A percentile compares a stretch with the other conserved stretches of the same genome.
Conservation (phyloP, 208 protist genomes). For the Wallacemonas sp. region DNA sequence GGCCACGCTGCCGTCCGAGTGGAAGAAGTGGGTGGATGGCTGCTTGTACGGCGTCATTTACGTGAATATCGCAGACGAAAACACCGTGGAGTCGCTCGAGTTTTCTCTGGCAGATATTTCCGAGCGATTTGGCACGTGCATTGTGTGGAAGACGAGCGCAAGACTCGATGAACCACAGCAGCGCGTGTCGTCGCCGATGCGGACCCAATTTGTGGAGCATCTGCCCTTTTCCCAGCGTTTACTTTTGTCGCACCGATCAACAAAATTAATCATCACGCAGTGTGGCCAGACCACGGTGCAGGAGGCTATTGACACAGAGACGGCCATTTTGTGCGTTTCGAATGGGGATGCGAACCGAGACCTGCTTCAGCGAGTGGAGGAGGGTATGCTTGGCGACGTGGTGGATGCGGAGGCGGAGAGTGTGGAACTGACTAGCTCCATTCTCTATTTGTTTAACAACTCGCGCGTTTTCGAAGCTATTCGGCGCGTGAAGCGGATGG, state of each 20-base stretch:
- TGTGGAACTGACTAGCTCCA: conserved; percentile 2
- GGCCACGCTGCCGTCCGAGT: conserved; percentile 7
- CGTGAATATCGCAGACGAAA: conserved; percentile 18
- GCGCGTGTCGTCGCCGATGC: not conserved
- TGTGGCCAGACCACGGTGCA: conserved; percentile 22
- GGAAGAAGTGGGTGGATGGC: conserved; percentile 25
- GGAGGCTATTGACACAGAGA: conserved; percentile 25
- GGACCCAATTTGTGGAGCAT: not conserved
- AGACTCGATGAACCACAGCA: not conserved
- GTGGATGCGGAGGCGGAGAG: conserved; percentile 14
- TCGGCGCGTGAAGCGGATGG: conserved; percentile 26
- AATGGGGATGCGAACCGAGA: not conserved
- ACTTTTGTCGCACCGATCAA: conserved; percentile 22
- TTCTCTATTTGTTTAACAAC: conserved; percentile 19
- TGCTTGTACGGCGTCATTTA: conserved; percentile 25
- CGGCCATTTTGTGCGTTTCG: conserved; percentile 6
- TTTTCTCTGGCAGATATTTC: conserved; percentile 10
- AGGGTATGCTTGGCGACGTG: conserved; percentile 21
- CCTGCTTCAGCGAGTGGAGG: conserved; percentile 1
- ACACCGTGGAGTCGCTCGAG: not conserved
- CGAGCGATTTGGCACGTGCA: conserved; percentile 11
- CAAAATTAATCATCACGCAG: conserved; percentile 29
- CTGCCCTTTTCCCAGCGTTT: conserved; percentile 17
- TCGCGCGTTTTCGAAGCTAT: conserved; percentile 19
- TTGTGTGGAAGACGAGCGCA: conserved; percentile 21